phyloP scores from a whole-genome alignment of 2,329 filamentous ascomycete genomes.

The Cadophora sp. region DNA sequence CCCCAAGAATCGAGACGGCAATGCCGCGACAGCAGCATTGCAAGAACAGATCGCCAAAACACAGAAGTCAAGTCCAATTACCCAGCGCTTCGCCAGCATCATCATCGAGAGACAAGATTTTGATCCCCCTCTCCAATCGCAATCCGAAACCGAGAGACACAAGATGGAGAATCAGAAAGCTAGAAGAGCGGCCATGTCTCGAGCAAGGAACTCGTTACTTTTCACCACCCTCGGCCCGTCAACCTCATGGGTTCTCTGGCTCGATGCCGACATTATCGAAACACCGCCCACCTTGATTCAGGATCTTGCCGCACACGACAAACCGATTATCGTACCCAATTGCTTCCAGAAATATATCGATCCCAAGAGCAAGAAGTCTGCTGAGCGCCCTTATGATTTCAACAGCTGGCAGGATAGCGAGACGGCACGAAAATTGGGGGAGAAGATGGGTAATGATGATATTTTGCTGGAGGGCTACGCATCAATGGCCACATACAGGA shows the following conservation, averaged over 20 bases:
- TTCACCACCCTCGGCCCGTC: constrained; percentile 92
- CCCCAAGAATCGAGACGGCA: constrained; percentile 91
- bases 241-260: constrained; percentile 96
- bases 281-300: constrained; percentile 86
- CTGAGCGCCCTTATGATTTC: constrained; percentile 90
- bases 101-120: constrained; percentile 96
- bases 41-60: constrained; percentile 87
- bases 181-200: constrained; percentile 87
- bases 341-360: constrained; percentile 91
- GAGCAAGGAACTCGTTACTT: constrained; percentile 89
- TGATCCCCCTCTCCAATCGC: constrained; percentile 78
- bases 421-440: constrained; percentile 75
- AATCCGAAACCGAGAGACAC: constrained; percentile 88
- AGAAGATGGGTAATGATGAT: constrained; percentile 87
- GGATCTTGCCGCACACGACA: constrained; percentile 86
- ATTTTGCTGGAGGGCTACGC: constrained; percentile 92
- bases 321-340: constrained; percentile 92
- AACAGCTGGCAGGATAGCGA: constrained; percentile 97
- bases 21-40: constrained; percentile 80
- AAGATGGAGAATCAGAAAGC: constrained; percentile 90
- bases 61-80: constrained; percentile 77
- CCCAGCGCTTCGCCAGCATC: constrained; percentile 87
- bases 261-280: constrained; percentile 92
- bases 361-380: constrained; percentile 68
- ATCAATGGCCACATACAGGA: constrained; percentile 90